Evolutionary conservation across 306 rosid genomes (phyloP).

Genomic region (Spatholobus suberectus): DNA sequence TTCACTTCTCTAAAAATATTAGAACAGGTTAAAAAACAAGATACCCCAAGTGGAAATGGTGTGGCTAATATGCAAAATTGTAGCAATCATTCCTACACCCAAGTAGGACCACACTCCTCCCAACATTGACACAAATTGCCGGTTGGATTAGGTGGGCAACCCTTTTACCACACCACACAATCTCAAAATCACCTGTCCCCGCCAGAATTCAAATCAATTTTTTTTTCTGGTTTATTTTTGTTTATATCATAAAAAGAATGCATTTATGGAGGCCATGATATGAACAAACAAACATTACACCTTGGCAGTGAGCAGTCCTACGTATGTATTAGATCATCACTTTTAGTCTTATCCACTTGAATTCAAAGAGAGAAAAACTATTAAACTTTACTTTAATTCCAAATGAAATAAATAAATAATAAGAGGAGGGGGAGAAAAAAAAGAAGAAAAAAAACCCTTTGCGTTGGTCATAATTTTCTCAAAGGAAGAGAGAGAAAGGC

Average conservation of each 20-base stretch:
- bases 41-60: constrained; percentile 9
- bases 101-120: constrained; percentile 36
- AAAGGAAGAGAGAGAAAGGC: constrained; percentile 34
- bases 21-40: neutral
- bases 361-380: constrained; percentile 35
- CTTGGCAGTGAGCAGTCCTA: neutral
- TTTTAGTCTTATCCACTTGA: constrained; percentile 54
- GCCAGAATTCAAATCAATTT: constrained; percentile 66
- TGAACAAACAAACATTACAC: constrained; percentile 30
- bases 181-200: constrained; percentile 53
- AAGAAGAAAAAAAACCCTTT: neutral
- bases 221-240: neutral
- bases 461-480: constrained; percentile 50
- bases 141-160: constrained; percentile 81
- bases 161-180: constrained; percentile 44
- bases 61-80: constrained; percentile 46
- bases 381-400: constrained; percentile 9
- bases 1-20: neutral
- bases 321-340: constrained; percentile 33
- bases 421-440: neutral
- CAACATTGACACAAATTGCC: constrained; percentile 36
- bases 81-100: constrained; percentile 33
- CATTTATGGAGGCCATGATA: constrained; percentile 16
- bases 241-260: constrained; percentile 10
- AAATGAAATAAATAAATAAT: neutral